Evolutionary conservation across 2,329 filamentous ascomycete genomes (phyloP).

Genomic region (Thelonectria discophora): DNA sequence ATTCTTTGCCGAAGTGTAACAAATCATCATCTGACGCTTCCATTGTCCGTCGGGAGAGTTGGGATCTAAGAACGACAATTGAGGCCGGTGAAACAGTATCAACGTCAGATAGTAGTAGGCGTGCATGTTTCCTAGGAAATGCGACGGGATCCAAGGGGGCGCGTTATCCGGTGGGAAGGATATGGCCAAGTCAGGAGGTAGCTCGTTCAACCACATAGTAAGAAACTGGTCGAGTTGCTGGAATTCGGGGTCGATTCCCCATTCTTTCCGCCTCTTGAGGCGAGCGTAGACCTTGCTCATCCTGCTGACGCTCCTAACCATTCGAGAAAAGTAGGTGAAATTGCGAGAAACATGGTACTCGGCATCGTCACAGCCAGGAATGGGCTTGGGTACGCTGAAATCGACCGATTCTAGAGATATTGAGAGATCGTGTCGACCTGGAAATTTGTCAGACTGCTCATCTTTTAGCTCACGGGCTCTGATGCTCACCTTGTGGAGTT

Average conservation of each 20-base stretch:
- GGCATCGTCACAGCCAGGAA: slow-evolving; percentile 73
- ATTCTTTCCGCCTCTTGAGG: slow-evolving; percentile 81
- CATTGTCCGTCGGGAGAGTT: slow-evolving; percentile 76
- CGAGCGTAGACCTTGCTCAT: slow-evolving; percentile 80
- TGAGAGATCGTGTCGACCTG: slow-evolving; percentile 80
- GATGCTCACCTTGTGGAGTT: slow-evolving; percentile 79
- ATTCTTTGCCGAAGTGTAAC: slow-evolving; percentile 83
- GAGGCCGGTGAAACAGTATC: slow-evolving; percentile 88
- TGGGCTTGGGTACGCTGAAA: slow-evolving; percentile 70
- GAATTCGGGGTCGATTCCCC: slow-evolving; percentile 87
- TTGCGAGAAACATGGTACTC: slow-evolving; percentile 84
- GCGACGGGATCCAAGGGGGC: slow-evolving; percentile 83
- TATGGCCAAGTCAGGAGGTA: slow-evolving; percentile 82
- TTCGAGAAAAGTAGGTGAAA: slow-evolving; percentile 81
- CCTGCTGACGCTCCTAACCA: slow-evolving; percentile 79
- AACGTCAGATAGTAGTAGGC: slow-evolving; percentile 87
- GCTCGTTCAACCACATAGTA: slow-evolving; percentile 75
- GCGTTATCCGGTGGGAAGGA: slow-evolving; percentile 81
- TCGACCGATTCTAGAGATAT: slow-evolving; percentile 81
- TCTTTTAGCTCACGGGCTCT: neutral
- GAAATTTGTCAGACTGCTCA: slow-evolving; percentile 23
- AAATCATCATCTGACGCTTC: slow-evolving; percentile 88
- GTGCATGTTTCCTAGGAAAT: slow-evolving; percentile 89
- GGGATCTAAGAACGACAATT: slow-evolving; percentile 80
- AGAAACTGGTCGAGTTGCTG: slow-evolving; percentile 81